phyloP scores from a whole-genome alignment of 805 yeast genomes.

The Yamadazyma phyllophila region DNA sequence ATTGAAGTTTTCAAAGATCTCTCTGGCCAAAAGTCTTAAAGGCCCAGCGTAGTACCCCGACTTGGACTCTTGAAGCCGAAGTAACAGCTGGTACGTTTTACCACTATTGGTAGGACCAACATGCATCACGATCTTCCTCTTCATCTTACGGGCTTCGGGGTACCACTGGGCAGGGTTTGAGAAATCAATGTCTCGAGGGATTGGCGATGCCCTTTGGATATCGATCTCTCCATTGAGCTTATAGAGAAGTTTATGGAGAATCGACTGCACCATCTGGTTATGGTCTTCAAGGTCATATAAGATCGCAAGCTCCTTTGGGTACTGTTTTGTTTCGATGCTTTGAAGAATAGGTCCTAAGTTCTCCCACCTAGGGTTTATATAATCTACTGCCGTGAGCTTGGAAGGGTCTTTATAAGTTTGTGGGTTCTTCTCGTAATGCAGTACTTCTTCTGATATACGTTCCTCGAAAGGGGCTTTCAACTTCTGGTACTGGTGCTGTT shows the following conservation, averaged over 20 bases:
- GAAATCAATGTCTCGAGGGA: slow-evolving; percentile 22
- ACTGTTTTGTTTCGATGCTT: slow-evolving; percentile 16
- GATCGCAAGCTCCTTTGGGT: slow-evolving; percentile 21
- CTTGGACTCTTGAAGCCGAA: slow-evolving; percentile 59
- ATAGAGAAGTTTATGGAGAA: slow-evolving; percentile 25
- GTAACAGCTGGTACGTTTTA: slow-evolving; percentile 81
- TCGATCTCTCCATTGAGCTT: slow-evolving; percentile 15
- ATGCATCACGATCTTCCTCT: slow-evolving; percentile 82
- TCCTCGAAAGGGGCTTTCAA: background rate
- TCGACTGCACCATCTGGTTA: slow-evolving; percentile 18
- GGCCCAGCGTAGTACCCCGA: slow-evolving; percentile 96
- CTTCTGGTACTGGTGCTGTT: background rate
- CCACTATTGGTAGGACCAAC: slow-evolving; percentile 98
- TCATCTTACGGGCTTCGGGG: slow-evolving; percentile 79
- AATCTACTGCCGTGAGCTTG: slow-evolving; percentile 14
- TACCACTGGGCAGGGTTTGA: slow-evolving; percentile 58
- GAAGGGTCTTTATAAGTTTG: background rate
- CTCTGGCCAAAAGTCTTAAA: slow-evolving; percentile 83
- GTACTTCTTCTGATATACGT: background rate
- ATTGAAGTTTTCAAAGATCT: slow-evolving; percentile 80
- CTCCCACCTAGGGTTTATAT: slow-evolving; percentile 26
- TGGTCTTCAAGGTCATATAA: slow-evolving; percentile 17
- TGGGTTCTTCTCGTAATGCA: background rate
- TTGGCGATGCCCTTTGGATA: background rate
- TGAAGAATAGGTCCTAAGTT: slow-evolving; percentile 20